Conservation (phyloP, 345 rosid species). For the Diplotaxis tenuifolia region DNA sequence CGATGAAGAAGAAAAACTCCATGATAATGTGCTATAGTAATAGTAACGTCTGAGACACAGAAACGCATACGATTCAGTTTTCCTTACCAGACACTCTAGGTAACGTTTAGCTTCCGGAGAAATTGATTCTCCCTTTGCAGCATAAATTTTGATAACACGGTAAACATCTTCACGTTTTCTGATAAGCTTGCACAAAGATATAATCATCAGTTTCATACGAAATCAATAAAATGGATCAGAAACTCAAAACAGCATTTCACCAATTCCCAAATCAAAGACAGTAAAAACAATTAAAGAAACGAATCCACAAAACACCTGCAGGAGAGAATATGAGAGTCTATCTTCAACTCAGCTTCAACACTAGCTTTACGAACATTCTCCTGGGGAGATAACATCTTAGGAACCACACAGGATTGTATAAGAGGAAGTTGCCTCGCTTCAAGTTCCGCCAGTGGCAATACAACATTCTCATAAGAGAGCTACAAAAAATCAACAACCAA, state of each 20-base stretch:
- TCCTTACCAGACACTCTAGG: conserved; percentile 76
- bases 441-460: conserved; percentile 68
- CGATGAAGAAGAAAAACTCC: not conserved
- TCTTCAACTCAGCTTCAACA: conserved; percentile 71
- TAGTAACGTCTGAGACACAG: not conserved
- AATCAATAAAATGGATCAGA: not conserved
- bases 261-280: not conserved
- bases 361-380: conserved; percentile 74
- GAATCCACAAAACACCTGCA: conserved; percentile 57
- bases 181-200: conserved; percentile 46
- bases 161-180: conserved; percentile 88
- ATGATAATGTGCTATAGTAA: conserved; percentile 4
- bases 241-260: no score
- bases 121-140: conserved; percentile 60
- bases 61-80: conserved; percentile 24
- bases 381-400: conserved; percentile 57
- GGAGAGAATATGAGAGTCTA: conserved; percentile 55
- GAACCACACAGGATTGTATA: conserved; percentile 74
- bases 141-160: conserved; percentile 59
- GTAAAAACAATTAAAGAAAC: not conserved
- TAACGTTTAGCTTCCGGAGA: conserved; percentile 58
- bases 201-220: conserved; percentile 27
- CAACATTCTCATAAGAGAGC: conserved; percentile 70
- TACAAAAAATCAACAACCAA: conserved; percentile 37
- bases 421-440: conserved; percentile 72